These are phyloP conservation scores for Narthecium ossifragum DNA, from an alignment of 106 monocot genomes.

Conservation along the genomic window DNA sequence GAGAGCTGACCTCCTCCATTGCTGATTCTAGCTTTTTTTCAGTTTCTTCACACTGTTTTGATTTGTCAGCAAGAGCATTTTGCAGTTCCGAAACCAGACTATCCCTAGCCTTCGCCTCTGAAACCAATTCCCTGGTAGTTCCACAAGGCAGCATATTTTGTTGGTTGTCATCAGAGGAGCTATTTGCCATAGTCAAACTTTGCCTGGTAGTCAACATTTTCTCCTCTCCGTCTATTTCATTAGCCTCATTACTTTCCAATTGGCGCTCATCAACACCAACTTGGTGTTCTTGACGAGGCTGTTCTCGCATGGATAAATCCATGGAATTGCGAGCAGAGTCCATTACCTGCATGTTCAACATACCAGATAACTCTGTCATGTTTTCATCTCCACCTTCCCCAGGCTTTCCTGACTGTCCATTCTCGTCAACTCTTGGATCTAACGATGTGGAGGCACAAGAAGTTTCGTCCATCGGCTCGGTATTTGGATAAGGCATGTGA, in stretches of 20 bases:
- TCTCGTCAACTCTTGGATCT: slow-evolving; percentile 34
- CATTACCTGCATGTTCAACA: slow-evolving; percentile 14
- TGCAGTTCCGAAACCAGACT: slow-evolving; percentile 38
- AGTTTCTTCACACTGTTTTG: slow-evolving; percentile 41
- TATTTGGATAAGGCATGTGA: slow-evolving; percentile 34
- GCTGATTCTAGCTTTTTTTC: slow-evolving; percentile 58
- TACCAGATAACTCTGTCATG: slow-evolving; percentile 71
- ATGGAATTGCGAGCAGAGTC: slow-evolving; percentile 40
- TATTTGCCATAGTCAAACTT: slow-evolving; percentile 4
- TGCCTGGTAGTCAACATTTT: slow-evolving; percentile 16
- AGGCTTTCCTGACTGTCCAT: slow-evolving; percentile 28
- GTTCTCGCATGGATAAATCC: slow-evolving; percentile 77
- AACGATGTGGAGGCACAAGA: slow-evolving; percentile 47
- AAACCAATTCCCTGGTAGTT: slow-evolving; percentile 11
- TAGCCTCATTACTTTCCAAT: slow-evolving; percentile 7
- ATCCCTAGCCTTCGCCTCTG: slow-evolving; percentile 26
- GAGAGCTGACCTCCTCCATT: slow-evolving; percentile 54
- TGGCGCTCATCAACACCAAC: slow-evolving; percentile 16
- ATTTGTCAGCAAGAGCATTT: slow-evolving; percentile 55
- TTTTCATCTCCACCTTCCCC: slow-evolving; percentile 88
- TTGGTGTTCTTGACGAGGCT: slow-evolving; percentile 33
- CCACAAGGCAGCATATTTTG: slow-evolving; percentile 18
- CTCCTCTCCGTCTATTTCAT: slow-evolving; percentile 19
- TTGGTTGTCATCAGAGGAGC: slow-evolving; percentile 19
- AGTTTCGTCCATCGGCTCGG: slow-evolving; percentile 77